Percentiles rank a stretch among this genome's conserved stretches.
Evolutionary conservation across 1,139 yeast genomes (phyloP).

Genomic region (Geotrichum candidum): DNA sequence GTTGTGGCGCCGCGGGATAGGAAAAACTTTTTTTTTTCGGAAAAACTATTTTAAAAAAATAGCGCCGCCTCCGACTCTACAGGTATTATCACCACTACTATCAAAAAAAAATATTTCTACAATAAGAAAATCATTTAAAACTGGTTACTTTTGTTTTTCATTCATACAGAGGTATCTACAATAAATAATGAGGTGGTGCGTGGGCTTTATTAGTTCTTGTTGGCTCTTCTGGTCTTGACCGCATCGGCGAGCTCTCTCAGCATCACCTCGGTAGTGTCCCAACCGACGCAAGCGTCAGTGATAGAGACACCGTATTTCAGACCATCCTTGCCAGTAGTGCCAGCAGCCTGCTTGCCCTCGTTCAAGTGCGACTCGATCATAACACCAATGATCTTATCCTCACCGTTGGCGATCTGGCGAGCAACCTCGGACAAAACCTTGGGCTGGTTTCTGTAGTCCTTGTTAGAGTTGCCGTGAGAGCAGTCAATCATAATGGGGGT

Average conservation of each 20-base stretch:
- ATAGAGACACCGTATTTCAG: constrained; percentile 89
- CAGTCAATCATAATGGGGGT: constrained; percentile 91
- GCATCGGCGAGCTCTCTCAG: constrained; percentile 69
- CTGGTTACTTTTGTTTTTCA: neutral
- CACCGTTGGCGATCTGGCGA: constrained; percentile 73
- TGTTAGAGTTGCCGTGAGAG: constrained; percentile 91
- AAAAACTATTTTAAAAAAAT: too few species aligned
- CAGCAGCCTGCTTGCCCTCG: constrained; percentile 88
- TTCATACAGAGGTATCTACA: neutral
- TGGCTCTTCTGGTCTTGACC: constrained; percentile 62
- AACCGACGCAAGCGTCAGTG: constrained; percentile 93
- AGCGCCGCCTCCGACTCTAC: too few species aligned
- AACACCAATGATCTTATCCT: constrained; percentile 74
- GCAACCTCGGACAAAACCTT: constrained; percentile 78
- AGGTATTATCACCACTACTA: neutral
- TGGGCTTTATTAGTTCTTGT: neutral
- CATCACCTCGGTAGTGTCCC: constrained; percentile 76
- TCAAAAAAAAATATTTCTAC: neutral
- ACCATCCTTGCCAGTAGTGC: constrained; percentile 58
- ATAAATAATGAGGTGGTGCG: neutral
- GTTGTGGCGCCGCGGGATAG: neutral
- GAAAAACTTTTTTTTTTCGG: neutral
- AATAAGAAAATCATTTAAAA: neutral
- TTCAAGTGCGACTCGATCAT: constrained; percentile 91
- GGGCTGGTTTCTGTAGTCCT: constrained; percentile 89